Percentiles rank a stretch among this genome's conserved stretches.
Evolutionary conservation across 495 filamentous ascomycete species (phyloP).

Genomic region (Peziza echinospora): DNA sequence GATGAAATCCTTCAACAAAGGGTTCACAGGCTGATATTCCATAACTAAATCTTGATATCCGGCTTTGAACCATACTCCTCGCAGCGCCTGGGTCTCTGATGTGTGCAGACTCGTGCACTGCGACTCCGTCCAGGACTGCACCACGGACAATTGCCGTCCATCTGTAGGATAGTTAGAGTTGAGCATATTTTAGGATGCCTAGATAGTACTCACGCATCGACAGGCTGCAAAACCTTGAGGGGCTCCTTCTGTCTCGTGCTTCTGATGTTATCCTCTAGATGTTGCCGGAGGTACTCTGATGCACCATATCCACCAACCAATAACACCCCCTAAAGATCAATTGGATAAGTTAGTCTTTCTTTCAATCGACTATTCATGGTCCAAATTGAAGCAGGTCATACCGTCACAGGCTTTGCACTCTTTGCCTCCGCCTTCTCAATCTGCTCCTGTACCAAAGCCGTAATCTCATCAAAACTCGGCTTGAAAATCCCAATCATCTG

Average conservation of each 20-base stretch:
- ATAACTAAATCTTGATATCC: background rate
- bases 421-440: constrained; percentile 27
- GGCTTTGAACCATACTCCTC: background rate
- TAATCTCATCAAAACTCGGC: constrained; percentile 39
- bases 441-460: constrained; percentile 37
- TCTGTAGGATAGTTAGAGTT: background rate
- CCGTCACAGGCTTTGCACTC: background rate
- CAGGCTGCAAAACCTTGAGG: constrained; percentile 5
- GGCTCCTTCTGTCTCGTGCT: background rate
- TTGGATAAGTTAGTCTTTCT: constrained; percentile 3
- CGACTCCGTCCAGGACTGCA: background rate
- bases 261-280: constrained; percentile 31
- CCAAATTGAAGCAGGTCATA: background rate
- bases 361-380: constrained; percentile 3
- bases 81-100: background rate
- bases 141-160: background rate
- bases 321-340: constrained; percentile 34
- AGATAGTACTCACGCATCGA: constrained; percentile 4
- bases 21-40: background rate
- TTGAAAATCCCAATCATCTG: constrained; percentile 44
- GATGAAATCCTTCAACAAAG: background rate
- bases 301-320: constrained; percentile 51
- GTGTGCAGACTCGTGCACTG: background rate
- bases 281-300: constrained; percentile 41
- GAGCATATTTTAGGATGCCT: background rate